phyloP scores from a whole-genome alignment of 306 rosid species.

The Pyrus communis region DNA sequence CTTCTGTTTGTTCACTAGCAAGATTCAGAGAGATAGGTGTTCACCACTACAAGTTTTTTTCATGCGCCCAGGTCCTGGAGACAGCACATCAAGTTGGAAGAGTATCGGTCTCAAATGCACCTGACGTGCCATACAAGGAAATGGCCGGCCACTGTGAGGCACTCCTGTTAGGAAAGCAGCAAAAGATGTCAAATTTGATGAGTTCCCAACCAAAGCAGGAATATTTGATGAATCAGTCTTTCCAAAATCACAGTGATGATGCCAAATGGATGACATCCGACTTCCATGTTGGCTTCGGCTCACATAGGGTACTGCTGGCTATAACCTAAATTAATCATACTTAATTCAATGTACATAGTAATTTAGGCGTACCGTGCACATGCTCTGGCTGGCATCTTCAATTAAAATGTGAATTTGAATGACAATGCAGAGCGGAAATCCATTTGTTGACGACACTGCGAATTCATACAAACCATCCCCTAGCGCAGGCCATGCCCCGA shows the following conservation, averaged over 20 bases:
- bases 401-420: conserved; percentile 19
- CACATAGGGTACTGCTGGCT: conserved; percentile 34
- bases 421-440: conserved; percentile 43
- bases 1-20: background rate
- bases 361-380: background rate
- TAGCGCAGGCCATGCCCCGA: conserved; percentile 14
- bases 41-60: conserved; percentile 5
- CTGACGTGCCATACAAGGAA: conserved; percentile 64
- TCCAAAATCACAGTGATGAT: conserved; percentile 24
- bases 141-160: conserved; percentile 78
- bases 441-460: conserved; percentile 21
- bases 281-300: conserved; percentile 1
- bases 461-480: conserved; percentile 24
- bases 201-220: conserved; percentile 39
- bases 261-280: conserved; percentile 17
- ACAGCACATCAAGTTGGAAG: conserved; percentile 60
- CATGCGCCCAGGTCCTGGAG: conserved; percentile 53
- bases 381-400: background rate
- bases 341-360: background rate
- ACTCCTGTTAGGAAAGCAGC: conserved; percentile 63
- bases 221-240: conserved; percentile 14
- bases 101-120: conserved; percentile 38
- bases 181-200: conserved; percentile 70
- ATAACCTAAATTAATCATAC: conserved; percentile 3
- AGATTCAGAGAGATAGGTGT: background rate